Conservation (phyloP, 1,284 basidiomycete genomes). For the Marasmius oreades region DNA sequence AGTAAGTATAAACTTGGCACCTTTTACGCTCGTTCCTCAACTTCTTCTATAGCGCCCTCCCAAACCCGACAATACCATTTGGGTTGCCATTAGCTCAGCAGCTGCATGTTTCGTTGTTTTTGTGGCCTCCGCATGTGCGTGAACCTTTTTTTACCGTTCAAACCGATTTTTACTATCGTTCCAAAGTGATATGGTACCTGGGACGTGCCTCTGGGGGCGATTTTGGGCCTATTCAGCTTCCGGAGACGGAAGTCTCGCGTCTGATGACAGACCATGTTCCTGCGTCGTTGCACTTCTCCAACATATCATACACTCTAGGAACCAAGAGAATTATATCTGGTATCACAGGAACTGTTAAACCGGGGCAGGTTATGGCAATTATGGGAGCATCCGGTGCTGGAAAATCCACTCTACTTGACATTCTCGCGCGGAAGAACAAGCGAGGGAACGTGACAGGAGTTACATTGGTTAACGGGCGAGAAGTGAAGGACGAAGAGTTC, state of each 20-base stretch:
- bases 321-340: conserved; percentile 71
- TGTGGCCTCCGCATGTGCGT: conserved; percentile 48
- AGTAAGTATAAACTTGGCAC: conserved; percentile 41
- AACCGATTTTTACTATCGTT: neutral
- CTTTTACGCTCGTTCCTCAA: neutral
- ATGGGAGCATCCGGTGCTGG: conserved; percentile 97
- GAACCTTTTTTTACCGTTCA: neutral
- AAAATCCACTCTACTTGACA: conserved; percentile 95
- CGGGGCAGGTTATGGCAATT: conserved; percentile 90
- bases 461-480: conserved; percentile 84
- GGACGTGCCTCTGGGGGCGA: conserved; percentile 72
- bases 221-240: conserved; percentile 76
- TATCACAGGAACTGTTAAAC: conserved; percentile 80
- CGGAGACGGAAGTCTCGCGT: conserved; percentile 77
- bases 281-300: conserved; percentile 85
- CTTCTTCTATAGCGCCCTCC: conserved; percentile 53
- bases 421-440: conserved; percentile 89
- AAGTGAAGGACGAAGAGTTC: conserved; percentile 75
- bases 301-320: conserved; percentile 78
- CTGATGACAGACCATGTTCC: conserved; percentile 94
- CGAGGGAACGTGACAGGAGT: conserved; percentile 73
- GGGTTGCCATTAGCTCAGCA: conserved; percentile 83
- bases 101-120: conserved; percentile 72
- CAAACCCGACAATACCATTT: conserved; percentile 76
- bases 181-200: conserved; percentile 82